Percentiles rank a stretch among this genome's conserved stretches.
Evolutionary conservation across 2,329 filamentous ascomycete genomes (phyloP).

Genomic region (Xylariaceae sp.): DNA sequence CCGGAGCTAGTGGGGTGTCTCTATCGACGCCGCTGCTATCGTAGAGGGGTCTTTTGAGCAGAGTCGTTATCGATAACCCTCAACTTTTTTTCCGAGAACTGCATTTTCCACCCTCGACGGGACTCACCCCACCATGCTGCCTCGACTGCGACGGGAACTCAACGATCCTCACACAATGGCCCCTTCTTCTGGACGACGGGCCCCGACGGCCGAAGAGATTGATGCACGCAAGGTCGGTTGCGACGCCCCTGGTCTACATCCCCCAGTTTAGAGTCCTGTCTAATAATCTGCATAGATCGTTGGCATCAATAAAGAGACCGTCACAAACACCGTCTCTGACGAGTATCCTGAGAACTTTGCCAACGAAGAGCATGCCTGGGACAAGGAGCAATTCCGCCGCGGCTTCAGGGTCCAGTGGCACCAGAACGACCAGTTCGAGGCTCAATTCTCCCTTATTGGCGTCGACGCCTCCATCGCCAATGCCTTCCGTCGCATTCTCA

Average conservation of each 20-base stretch:
- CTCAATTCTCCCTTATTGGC: slow-evolving; percentile 87
- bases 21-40: neutral
- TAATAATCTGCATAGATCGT: slow-evolving; percentile 60
- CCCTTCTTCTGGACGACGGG: slow-evolving; percentile 25
- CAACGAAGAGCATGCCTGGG: slow-evolving; percentile 82
- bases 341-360: slow-evolving; percentile 92
- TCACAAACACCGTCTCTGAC: slow-evolving; percentile 82
- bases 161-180: slow-evolving; percentile 26
- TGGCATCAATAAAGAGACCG: slow-evolving; percentile 83
- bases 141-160: slow-evolving; percentile 10
- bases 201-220: slow-evolving; percentile 25
- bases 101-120: slow-evolving; percentile 10
- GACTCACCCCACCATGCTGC: slow-evolving; percentile 24
- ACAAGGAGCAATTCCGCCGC: slow-evolving; percentile 68
- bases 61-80: slow-evolving; percentile 24
- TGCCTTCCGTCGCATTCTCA: slow-evolving; percentile 92
- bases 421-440: slow-evolving; percentile 72
- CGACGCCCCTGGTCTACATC: neutral
- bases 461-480: slow-evolving; percentile 93
- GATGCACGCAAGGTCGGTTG: slow-evolving; percentile 29
- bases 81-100: slow-evolving; percentile 23
- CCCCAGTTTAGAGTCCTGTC: neutral
- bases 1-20: slow-evolving; percentile 17
- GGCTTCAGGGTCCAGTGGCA: slow-evolving; percentile 78
- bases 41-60: slow-evolving; percentile 5